phyloP scores from a whole-genome alignment of 208 protist genomes.

The Trypanosoma cruzi region DNA sequence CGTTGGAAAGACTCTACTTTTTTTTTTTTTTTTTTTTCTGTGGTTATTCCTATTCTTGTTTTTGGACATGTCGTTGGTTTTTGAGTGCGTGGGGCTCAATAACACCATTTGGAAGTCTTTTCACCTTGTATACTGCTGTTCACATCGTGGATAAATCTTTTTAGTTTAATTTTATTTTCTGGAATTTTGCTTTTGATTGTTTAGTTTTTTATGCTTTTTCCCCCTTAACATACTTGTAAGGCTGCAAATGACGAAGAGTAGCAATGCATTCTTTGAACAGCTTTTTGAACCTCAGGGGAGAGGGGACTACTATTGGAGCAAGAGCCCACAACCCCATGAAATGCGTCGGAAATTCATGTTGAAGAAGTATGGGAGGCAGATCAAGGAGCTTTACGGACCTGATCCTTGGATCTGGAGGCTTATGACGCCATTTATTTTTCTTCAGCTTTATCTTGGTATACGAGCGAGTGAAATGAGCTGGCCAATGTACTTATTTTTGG shows the following conservation, averaged over 20 bases:
- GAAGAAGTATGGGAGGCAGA: conserved; percentile 73
- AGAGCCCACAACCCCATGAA: conserved; percentile 68
- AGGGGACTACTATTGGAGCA: conserved; percentile 77
- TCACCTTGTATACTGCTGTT: not conserved
- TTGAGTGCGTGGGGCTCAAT: not conserved
- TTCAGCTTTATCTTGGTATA: conserved; percentile 71
- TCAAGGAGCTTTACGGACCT: conserved; percentile 76
- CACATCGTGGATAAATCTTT: not conserved
- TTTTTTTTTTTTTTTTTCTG: too few species aligned
- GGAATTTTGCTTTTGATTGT: conserved; percentile 8
- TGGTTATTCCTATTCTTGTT: too few species aligned
- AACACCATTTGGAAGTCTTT: not conserved
- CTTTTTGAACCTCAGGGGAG: conserved; percentile 30
- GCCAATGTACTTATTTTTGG: conserved; percentile 56
- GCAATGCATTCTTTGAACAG: not conserved
- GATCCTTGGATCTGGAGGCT: conserved; percentile 56
- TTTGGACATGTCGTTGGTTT: too few species aligned
- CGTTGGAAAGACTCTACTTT: too few species aligned
- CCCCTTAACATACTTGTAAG: not conserved
- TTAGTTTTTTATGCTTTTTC: too few species aligned
- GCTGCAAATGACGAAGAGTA: not conserved
- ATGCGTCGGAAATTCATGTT: conserved; percentile 73
- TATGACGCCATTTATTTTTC: conserved; percentile 50
- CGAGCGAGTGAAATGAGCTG: conserved; percentile 67
- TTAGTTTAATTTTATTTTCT: conserved; percentile 8